Evolutionary conservation across 192 early-diverging fungal genomes (phyloP).

Genomic region (Piromyces sp.): DNA sequence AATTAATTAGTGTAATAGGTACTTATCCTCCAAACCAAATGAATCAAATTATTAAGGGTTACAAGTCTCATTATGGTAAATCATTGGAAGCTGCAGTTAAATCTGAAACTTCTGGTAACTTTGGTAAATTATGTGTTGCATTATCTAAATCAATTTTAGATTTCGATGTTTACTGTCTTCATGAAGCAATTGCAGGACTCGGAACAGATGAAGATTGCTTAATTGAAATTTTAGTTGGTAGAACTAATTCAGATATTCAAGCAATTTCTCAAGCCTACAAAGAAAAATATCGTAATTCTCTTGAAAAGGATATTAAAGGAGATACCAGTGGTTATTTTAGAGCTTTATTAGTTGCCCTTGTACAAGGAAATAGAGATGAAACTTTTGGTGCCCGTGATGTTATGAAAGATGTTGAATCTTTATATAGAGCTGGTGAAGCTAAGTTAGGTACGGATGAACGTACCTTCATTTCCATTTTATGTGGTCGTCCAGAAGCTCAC

Average conservation of each 20-base stretch:
- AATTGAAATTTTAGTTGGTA: slow-evolving; percentile 25
- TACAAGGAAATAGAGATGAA: slow-evolving; percentile 13
- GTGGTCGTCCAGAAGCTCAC: slow-evolving; percentile 7
- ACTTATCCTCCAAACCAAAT: not conserved
- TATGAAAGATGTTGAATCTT: slow-evolving; percentile 14
- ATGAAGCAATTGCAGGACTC: slow-evolving; percentile 3
- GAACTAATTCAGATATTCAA: slow-evolving; percentile 23
- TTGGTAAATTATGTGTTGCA: slow-evolving; percentile 9
- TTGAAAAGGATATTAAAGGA: slow-evolving; percentile 7
- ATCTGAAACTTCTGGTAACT: slow-evolving; percentile 14
- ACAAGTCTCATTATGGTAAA: not conserved
- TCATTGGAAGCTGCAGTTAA: slow-evolving; percentile 9
- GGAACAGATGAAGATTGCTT: slow-evolving; percentile 24
- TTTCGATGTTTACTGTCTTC: not conserved
- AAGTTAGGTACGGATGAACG: slow-evolving; percentile 23
- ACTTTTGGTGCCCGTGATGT: slow-evolving; percentile 4
- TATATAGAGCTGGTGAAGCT: slow-evolving; percentile 24
- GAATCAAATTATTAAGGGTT: not conserved
- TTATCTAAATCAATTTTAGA: not conserved
- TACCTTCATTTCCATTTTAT: slow-evolving; percentile 17
- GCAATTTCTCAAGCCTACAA: slow-evolving; percentile 18
- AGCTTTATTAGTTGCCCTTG: slow-evolving; percentile 8
- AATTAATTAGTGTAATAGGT: not conserved
- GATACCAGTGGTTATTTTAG: slow-evolving; percentile 14
- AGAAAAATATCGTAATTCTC: slow-evolving; percentile 6